Evolutionary conservation across 1,139 yeast genomes (phyloP).

Genomic region (Suhomyces anneliseae): DNA sequence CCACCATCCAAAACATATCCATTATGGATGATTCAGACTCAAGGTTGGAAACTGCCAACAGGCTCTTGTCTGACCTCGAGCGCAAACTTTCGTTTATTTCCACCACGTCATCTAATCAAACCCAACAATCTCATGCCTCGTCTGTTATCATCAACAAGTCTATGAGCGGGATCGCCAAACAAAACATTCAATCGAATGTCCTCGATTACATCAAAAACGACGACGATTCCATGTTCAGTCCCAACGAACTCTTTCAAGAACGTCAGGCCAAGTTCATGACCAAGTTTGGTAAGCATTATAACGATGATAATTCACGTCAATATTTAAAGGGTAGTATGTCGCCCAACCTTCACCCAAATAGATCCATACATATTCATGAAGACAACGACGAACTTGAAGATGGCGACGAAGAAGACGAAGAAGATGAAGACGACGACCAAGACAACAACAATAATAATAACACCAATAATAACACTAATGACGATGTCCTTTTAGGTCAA

Average conservation of each 20-base stretch:
- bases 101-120: slow-evolving; percentile 28
- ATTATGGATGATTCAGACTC: slow-evolving; percentile 9
- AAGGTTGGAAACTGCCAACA: slow-evolving; percentile 25
- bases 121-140: slow-evolving; percentile 25
- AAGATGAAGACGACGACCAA: slow-evolving; percentile 5
- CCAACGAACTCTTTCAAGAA: slow-evolving; percentile 39
- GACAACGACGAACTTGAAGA: slow-evolving; percentile 9
- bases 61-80: slow-evolving; percentile 31
- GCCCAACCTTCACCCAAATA: slow-evolving; percentile 8
- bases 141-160: slow-evolving; percentile 35
- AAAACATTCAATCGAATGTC: slow-evolving; percentile 32
- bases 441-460: neutral
- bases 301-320: slow-evolving; percentile 19
- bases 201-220: slow-evolving; percentile 29
- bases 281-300: slow-evolving; percentile 28
- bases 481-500: slow-evolving; percentile 1
- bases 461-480: neutral
- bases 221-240: slow-evolving; percentile 26
- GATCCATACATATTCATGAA: slow-evolving; percentile 10
- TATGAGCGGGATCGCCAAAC: slow-evolving; percentile 31
- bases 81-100: slow-evolving; percentile 32
- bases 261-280: slow-evolving; percentile 36
- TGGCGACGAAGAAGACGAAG: slow-evolving; percentile 17
- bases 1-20: neutral
- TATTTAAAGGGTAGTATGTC: slow-evolving; percentile 5